Evolutionary conservation across 805 yeast genomes (phyloP), one percentile per base, ranked within the genome.

Genomic region (Suhomyces xylopsoci): DNA sequence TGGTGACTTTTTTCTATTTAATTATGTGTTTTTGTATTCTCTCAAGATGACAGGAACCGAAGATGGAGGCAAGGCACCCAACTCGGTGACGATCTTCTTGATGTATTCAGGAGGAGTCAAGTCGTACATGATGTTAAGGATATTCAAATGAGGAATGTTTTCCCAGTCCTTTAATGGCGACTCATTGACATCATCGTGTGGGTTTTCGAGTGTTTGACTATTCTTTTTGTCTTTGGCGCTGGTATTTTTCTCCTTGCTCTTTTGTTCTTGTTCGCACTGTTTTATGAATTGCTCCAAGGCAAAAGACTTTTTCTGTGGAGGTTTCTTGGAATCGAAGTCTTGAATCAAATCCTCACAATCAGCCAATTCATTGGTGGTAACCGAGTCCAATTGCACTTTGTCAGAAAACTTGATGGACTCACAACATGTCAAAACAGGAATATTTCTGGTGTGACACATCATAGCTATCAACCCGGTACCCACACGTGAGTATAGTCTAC

Each of bases 21-120:
- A 17, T 22, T 53, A 64, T 19, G 72, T 65, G 58, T 69, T 72
- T 69, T 90, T 90, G 70, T 93, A 94, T 70, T 94, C 99, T 71
- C 98, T 83, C 62, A 94, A 76, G 55, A 94, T 90, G 47, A 94
- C 98, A 25, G 99, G 99, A 53, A 94, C 98, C 1, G 98, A 90
- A n/a, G 96, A 88, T 43, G 99, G 97, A 9, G 99, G 99, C 59
- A 94, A 78, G 2, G 96, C 90, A 26, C 99, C 99, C 58, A 93
- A 83, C 69, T 94, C 99, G 1, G 98, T 94, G 51, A 94, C 90
- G 54, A 94, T 90, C 74, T 94, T 94, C 67, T 93, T 92, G 62
- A 94, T 90, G 64, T 88, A 89, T 60, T 86, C 89, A 12, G 97
- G 96, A 34, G 97, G 97, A 1, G 98, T 93, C 61, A 94, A 78